phyloP scores from a whole-genome alignment of 768 basidiomycete genomes.

The Boletus barrowsii region DNA sequence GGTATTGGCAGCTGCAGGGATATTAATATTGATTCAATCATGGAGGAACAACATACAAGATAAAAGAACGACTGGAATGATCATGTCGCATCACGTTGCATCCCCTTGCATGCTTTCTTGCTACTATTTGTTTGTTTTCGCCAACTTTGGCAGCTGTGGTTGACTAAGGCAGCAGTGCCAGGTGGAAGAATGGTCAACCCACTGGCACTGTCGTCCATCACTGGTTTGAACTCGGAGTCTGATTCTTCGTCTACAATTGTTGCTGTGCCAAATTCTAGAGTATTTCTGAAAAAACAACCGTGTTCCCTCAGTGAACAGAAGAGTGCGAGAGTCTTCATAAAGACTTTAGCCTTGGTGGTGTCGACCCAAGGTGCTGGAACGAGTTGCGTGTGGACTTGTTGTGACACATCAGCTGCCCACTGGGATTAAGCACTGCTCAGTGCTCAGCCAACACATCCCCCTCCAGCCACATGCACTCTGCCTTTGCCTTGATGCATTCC shows the following conservation, averaged over 20 bases:
- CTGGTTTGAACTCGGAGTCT: not conserved
- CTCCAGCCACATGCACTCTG: too few species aligned
- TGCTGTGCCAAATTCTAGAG: not conserved
- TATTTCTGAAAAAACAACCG: constrained; percentile 1
- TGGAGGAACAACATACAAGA: not conserved
- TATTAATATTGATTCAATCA: too few species aligned
- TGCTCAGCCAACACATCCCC: too few species aligned
- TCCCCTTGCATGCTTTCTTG: not conserved
- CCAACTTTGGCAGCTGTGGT: not conserved
- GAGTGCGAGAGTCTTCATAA: constrained; percentile 2
- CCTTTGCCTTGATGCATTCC: too few species aligned
- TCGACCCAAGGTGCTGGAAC: not conserved
- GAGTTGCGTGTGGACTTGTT: not conserved
- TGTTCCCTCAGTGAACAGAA: constrained; percentile 1
- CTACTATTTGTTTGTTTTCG: not conserved
- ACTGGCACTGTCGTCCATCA: too few species aligned
- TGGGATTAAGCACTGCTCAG: too few species aligned
- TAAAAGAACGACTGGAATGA: not conserved
- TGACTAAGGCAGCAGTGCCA: not conserved
- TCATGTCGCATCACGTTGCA: not conserved
- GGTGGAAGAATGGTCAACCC: not conserved
- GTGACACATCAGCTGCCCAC: too few species aligned
- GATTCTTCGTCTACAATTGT: not conserved
- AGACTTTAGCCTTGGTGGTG: not conserved
- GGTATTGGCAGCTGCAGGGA: not conserved